phyloP scores from a whole-genome alignment of 768 basidiomycete genomes.

The Sistotremastrum suecicum region DNA sequence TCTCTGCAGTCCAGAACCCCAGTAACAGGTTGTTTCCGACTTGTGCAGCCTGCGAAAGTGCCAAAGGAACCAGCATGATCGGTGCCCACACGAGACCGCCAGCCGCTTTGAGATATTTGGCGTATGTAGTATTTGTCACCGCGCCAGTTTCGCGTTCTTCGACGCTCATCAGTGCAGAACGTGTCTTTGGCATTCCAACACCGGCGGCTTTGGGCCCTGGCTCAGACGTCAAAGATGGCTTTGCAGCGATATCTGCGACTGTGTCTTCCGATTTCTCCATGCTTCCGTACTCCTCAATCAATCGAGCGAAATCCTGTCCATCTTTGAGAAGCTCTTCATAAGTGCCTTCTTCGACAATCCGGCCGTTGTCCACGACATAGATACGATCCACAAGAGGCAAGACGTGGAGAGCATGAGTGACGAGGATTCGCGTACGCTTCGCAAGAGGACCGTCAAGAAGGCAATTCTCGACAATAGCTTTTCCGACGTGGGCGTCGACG shows the following conservation, averaged over 20 bases:
- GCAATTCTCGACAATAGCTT: conserved; percentile 22
- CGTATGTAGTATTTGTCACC: conserved; percentile 35
- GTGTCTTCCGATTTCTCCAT: conserved; percentile 2
- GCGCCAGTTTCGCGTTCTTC: conserved; percentile 47
- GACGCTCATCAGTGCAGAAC: conserved; percentile 22
- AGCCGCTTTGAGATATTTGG: conserved; percentile 30
- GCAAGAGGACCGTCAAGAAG: conserved; percentile 17
- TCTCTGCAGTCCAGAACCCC: conserved; percentile 20
- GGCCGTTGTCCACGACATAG: conserved; percentile 11
- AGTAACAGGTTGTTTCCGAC: conserved; percentile 21
- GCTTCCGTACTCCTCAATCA: conserved; percentile 27
- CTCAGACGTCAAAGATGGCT: too few relatives aligned
- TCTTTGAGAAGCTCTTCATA: conserved; percentile 19
- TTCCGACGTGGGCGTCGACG: conserved; percentile 26
- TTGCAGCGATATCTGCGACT: too few relatives aligned
- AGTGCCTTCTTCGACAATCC: conserved; percentile 24
- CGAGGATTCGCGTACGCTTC: conserved; percentile 18
- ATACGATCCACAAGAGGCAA: conserved; percentile 14
- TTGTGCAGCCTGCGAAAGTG: conserved; percentile 14
- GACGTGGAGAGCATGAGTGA: conserved; percentile 14
- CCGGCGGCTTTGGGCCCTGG: too few relatives aligned
- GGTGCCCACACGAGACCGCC: conserved; percentile 20
- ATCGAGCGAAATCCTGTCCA: conserved; percentile 19
- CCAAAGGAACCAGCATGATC: conserved; percentile 10
- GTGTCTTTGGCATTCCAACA: conserved; percentile 1